Evolutionary conservation across 2,329 filamentous ascomycete species (phyloP), one percentile per base, ranked within the genome.

Genomic region (Penicillium occitanis): DNA sequence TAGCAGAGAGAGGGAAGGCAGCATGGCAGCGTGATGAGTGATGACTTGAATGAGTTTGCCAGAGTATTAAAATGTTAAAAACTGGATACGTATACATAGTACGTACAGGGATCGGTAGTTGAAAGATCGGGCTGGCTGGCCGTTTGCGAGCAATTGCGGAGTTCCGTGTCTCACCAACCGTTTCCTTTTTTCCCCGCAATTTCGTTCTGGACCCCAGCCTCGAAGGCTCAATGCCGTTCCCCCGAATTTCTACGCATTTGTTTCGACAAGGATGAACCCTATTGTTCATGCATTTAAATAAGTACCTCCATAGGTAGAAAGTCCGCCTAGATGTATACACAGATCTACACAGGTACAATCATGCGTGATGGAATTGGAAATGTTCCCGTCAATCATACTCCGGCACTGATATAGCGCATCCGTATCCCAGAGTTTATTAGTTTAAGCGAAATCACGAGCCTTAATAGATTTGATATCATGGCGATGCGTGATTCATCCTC

Each of bases 51-150:
- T 13, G 51, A 35, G n/a, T 1, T 6, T 55, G 51, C n/a, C 48
- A 30, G 25, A 8, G 22, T 51, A 7, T 7, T 13, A 17, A 50
- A 51, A 17, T 51, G 48, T 17, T 44, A 22, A 48, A 19, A 48
- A 48, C 44, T 48, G 44, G 44, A 51, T 42, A 42, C 14, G 48
- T 17, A 51, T 17, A 51, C 25, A 3, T 25, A 25, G 25, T 25
- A 25, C 19, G 19, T 51, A 30, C 51, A 55, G 51, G 51, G 30
- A 55, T 55, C 30, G 51, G 51, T 55, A 55, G 28, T 55, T 35
- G 17, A 10, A 22, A 22, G 53, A 17, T 57, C 11, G 13, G 53
- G 17, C 48, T 53, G 50, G 17, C 48, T 33, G 50, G 50, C 46
- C 33, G 17, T 28, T 53, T 53, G 33, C 17, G 33, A 57, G 11